Percentiles rank a stretch among this genome's conserved stretches.
phyloP scores from a whole-genome alignment of 2,329 filamentous ascomycete species.

The Fusarium sp. region DNA sequence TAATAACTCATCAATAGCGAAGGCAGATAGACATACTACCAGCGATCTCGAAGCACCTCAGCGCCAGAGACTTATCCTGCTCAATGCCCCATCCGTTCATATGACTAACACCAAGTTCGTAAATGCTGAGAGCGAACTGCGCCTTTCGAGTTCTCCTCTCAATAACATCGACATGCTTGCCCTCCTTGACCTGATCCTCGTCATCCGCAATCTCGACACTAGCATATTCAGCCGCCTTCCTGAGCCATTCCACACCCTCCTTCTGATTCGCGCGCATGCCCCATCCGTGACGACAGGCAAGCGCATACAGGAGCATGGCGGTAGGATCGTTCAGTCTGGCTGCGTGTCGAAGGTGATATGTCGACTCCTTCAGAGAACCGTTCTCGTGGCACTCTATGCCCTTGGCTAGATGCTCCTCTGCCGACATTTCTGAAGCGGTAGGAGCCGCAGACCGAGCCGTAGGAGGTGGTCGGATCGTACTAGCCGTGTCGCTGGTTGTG shows the following conservation, averaged over 20 bases:
- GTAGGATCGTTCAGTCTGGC: constrained; percentile 86
- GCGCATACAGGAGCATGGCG: constrained; percentile 93
- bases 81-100: constrained; percentile 98
- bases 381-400: constrained; percentile 90
- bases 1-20: background rate
- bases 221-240: constrained; percentile 86
- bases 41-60: constrained; percentile 96
- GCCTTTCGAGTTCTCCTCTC: constrained; percentile 86
- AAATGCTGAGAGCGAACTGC: constrained; percentile 94
- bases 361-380: constrained; percentile 89
- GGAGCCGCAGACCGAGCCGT: constrained; percentile 59
- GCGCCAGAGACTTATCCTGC: constrained; percentile 84
- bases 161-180: constrained; percentile 68
- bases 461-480: constrained; percentile 55
- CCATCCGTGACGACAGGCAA: constrained; percentile 96
- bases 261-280: constrained; percentile 91
- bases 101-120: constrained; percentile 94
- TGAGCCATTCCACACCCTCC: constrained; percentile 91
- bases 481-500: constrained; percentile 62
- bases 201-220: constrained; percentile 84
- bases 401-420: constrained; percentile 88
- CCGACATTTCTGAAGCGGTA: constrained; percentile 72
- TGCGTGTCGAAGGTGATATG: constrained; percentile 91
- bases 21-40: constrained; percentile 64
- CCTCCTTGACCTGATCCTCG: constrained; percentile 69